Evolutionary conservation across 2,329 filamentous ascomycete genomes (phyloP), one percentile per base, ranked within the genome.

Genomic region (Madurella fahalii): DNA sequence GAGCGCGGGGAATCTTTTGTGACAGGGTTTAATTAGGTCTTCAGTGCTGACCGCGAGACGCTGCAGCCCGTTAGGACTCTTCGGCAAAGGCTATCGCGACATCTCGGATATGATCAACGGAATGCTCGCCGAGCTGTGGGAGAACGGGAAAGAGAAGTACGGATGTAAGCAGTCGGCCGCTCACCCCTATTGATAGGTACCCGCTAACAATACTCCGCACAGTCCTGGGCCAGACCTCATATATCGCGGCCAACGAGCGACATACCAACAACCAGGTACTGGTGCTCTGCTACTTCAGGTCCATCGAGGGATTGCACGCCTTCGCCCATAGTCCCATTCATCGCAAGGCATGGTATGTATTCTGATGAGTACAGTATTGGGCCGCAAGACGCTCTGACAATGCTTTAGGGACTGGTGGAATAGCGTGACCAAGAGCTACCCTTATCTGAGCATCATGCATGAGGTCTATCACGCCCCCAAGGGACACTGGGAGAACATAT

Each of bases 241-340:
- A 47, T 47, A 37, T 34, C 41, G 25, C 25, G 3, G 20, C 40
- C 18, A 46, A 34, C 17, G 57, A 59, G 30, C 61, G 60, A n/a
- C 41, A 46, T 1, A 50, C 53, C 3, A 40, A 53, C 40, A 56
- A 59, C 46, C 62, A 59, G 5, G 46, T 63, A 30, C 43, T 64
- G 25, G 51, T 61, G 12, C 47, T 63, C 20, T 40, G 58, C 34
- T 63, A 63, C 50, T 63, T 64, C 42, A 46, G 50, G 12, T 37
- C 56, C 40, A 12, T 58, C 15, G 53, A 47, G 15, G 61, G 59
- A 9, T 54, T 64, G 16, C 58, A 58, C 20, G 40, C 30, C 5
- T 64, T 60, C 18, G 61, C 63, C 18, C 25, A 51, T 20, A 53
- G 56, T 13, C 40, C 46, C 0, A 34, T 50, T 7, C 63, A 64